Evolutionary conservation across 2,329 filamentous ascomycete species (phyloP), one percentile per base, ranked within the genome.

Genomic region (Hypoxylon rubiginosum): DNA sequence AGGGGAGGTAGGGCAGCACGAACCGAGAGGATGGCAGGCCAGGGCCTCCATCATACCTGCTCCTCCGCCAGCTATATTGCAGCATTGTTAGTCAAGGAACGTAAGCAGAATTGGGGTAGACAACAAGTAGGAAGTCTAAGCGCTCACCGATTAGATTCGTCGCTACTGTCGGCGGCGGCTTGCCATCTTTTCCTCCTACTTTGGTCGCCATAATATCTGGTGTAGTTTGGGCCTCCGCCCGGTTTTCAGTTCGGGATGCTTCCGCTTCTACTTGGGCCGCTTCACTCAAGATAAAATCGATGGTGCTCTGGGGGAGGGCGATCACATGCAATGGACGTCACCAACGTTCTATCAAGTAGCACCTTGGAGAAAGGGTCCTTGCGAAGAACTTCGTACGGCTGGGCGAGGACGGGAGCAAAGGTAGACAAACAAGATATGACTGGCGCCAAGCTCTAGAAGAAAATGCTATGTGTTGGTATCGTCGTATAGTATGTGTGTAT

Each of bases 11-110:
- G 55, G 58, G 56, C 63, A 24, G n/a, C 15, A 73, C 71, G 43
- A 86, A 95, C 92, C 92, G 64, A 98, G 87, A 68, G 96, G 96
- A 85, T 99, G 96, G 81, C 96, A 99, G 58, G 85, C 94, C 68
- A 99, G 90, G 52, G 96, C 96, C 83, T 99, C 96, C 94, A 98
- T 98, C 95, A 98, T 97, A 77, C 96, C 96, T 74, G 96, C 96
- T 81, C 93, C 93, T 78, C 96, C 96, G 78, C 96, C 96, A 79
- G 96, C 96, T 97, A 48, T 13, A 43, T 51, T 28, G 39, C 15
- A 10, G 2, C 24, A 30, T 76, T 64, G 74, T 68, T 11, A 55
- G 51, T 32, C 57, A 34, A 69, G 53, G 68, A 68, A 32, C 50
- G 76, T 68, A 46, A 56, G 32, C 45, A 63, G 58, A 41, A 48